Conservation (phyloP, 495 filamentous ascomycete genomes). For the Aspergillus hancockii region DNA sequence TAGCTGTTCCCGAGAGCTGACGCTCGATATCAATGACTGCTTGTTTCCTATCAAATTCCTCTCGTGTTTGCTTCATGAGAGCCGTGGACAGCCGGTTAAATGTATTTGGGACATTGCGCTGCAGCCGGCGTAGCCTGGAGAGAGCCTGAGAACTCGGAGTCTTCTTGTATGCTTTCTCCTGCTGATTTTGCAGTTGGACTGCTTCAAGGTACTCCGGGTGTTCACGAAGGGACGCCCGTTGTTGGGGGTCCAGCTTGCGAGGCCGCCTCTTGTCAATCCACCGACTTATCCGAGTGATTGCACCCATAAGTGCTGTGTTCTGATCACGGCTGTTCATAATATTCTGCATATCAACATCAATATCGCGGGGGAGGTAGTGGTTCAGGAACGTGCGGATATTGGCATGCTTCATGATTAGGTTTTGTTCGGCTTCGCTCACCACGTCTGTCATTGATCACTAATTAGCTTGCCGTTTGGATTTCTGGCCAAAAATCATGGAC, state of each 20-base stretch:
- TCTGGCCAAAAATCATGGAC: neutral
- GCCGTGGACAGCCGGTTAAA: slow-evolving; percentile 18
- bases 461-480: neutral
- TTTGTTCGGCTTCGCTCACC: slow-evolving; percentile 6
- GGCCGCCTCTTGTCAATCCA: slow-evolving; percentile 5
- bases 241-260: neutral
- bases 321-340: neutral
- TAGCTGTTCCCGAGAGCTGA: slow-evolving; percentile 22
- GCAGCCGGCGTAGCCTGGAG: slow-evolving; percentile 17
- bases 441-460: neutral
- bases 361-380: slow-evolving; percentile 2
- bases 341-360: slow-evolving; percentile 1
- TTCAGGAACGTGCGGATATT: slow-evolving; percentile 7
- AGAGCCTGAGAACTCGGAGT: slow-evolving; percentile 1
- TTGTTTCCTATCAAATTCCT: slow-evolving; percentile 26
- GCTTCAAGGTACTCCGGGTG: slow-evolving; percentile 5
- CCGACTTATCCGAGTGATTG: slow-evolving; percentile 4
- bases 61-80: slow-evolving; percentile 20
- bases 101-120: slow-evolving; percentile 20
- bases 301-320: neutral
- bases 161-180: slow-evolving; percentile 12
- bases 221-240: neutral
- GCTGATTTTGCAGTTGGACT: slow-evolving; percentile 7
- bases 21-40: slow-evolving; percentile 26
- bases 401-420: slow-evolving; percentile 7